Evolutionary conservation across 768 basidiomycete genomes (phyloP), one percentile per base, ranked within the genome.

Genomic region (Mycena capillaripes): DNA sequence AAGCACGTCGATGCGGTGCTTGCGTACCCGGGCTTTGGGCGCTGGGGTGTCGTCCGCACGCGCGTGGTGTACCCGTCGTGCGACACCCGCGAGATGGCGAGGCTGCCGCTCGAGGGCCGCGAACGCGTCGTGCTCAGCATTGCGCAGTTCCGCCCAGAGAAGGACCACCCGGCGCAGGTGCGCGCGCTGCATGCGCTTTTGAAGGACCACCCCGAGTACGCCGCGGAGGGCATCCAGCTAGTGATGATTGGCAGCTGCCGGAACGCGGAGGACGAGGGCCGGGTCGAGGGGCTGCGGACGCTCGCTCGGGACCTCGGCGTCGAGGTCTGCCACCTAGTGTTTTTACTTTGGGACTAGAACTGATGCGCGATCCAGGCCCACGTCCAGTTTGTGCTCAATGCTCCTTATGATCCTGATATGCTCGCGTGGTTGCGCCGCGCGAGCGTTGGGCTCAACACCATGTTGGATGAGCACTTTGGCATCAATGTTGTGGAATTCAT

Each of bases 391-490:
- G 82, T 94, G 16, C 87, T 97, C 50, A 99, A 99, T 73, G 95
- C 94, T 0, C 84, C 93, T 5, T 98, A 93, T 36, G 12, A 36
- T 74, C 78, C 90, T 0, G 87, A 87, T 30, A 87, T 98, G 70
- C 86, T 96, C 4, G 77, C 81, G 7, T 92, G 93, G 88, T 85
- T 99, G 2, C 90, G 92, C 9, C 83, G 83, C 53, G 91, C 96
- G 2, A 94, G 92, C 72, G 87, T 98, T 19, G 97, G 97, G 0
- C 79, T 99, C 29, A 97, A 95, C 78, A 98, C 97, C 17, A 99
- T 99, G 97, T 89, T 96, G 0, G 97, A 99, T 78, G 97, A 99
- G 81, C 97, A 99, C 80, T 99, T 99, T 73, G 97, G 98, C 3
- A 99, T 99, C 80, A 98, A 97, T 76, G 88, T 99, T 42, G 97